Evolutionary conservation across 2,329 filamentous ascomycete species (phyloP).

Genomic region (Dissoconium aciculare): DNA sequence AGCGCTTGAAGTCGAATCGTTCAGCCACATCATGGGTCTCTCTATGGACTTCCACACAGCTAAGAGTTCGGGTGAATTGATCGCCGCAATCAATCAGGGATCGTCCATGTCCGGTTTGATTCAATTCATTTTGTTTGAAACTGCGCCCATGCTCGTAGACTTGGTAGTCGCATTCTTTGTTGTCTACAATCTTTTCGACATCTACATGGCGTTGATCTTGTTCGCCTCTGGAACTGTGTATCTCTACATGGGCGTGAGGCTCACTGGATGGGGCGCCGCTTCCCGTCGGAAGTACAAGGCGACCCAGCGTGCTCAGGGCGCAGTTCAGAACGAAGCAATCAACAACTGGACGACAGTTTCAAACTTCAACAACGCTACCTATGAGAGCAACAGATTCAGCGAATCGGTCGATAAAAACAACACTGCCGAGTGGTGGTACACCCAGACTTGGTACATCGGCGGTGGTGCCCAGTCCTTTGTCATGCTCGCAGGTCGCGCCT

Average conservation of each 20-base stretch:
- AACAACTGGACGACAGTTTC: conserved; percentile 46
- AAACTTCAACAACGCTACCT: conserved; percentile 42
- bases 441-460: conserved; percentile 20
- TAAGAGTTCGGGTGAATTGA: conserved; percentile 49
- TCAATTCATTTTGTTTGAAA: conserved; percentile 43
- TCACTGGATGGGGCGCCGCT: conserved; percentile 26
- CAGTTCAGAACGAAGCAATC: conserved; percentile 43
- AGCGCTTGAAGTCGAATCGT: conserved; percentile 45
- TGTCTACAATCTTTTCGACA: conserved; percentile 47
- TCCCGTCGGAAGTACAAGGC: conserved; percentile 18
- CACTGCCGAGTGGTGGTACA: conserved; percentile 16
- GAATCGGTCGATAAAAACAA: conserved; percentile 26
- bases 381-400: conserved; percentile 39
- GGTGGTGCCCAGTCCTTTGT: conserved; percentile 32
- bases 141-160: conserved; percentile 49
- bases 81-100: conserved; percentile 50
- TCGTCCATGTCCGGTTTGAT: conserved; percentile 44
- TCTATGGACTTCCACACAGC: conserved; percentile 56
- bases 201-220: conserved; percentile 41
- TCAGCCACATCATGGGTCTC: conserved; percentile 52
- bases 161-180: conserved; percentile 45
- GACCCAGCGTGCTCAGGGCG: conserved; percentile 33
- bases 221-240: conserved; percentile 36
- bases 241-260: conserved; percentile 36
- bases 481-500: conserved; percentile 35